Percentiles rank a stretch among this genome's conserved stretches.
These are phyloP conservation scores for Nakazawaea anatomiae DNA, from an alignment of 805 yeast genomes.

Conservation along the genomic window DNA sequence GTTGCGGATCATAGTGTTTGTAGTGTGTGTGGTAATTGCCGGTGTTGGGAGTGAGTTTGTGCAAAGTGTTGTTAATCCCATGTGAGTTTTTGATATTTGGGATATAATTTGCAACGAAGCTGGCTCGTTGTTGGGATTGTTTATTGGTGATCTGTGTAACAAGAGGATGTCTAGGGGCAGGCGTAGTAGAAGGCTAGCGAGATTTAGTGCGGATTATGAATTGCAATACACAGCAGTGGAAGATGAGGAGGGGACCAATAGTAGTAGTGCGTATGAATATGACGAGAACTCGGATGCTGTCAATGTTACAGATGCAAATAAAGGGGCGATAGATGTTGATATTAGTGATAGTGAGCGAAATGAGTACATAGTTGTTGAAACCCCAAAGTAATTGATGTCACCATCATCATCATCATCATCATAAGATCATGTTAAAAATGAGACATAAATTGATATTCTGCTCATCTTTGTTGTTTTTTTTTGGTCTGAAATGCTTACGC, in stretches of 20 bases:
- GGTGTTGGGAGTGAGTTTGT: conserved; percentile 42
- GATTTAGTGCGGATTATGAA: neutral
- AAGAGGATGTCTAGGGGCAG: conserved; percentile 23
- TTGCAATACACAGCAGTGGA: neutral
- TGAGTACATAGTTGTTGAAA: neutral
- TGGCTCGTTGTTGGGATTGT: conserved; percentile 5
- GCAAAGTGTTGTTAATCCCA: conserved; percentile 38
- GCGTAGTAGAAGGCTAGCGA: conserved; percentile 11
- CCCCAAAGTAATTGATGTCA: neutral
- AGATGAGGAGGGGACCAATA: neutral
- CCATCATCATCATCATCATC: too few relatives aligned
- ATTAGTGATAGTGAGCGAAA: neutral
- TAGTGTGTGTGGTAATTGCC: conserved; percentile 36
- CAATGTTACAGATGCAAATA: neutral
- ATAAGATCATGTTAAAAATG: too few relatives aligned
- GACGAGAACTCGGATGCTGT: neutral
- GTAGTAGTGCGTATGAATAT: conserved; percentile 2
- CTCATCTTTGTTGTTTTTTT: too few relatives aligned
- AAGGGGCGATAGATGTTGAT: neutral
- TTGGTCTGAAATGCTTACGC: too few relatives aligned
- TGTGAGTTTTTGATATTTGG: conserved; percentile 35
- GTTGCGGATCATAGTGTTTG: conserved; percentile 27
- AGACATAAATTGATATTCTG: too few relatives aligned
- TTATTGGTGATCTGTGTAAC: neutral
- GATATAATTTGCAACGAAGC: conserved; percentile 25